phyloP scores from a whole-genome alignment of 164 flowering plant genomes.

The Kalanchoe fedtschenkoi region DNA sequence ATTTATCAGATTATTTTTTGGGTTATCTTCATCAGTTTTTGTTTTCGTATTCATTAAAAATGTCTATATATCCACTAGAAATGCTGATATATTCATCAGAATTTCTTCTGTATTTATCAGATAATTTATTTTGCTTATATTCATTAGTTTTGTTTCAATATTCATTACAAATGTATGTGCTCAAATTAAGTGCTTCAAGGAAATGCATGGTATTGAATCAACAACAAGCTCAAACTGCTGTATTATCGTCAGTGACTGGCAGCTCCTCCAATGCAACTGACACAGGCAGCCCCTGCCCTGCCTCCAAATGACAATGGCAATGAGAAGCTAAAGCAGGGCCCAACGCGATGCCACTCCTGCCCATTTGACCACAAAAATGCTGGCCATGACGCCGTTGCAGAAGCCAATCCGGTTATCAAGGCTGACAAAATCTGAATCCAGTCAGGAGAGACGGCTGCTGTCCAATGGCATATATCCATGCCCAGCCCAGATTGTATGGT shows the following conservation, averaged over 20 bases:
- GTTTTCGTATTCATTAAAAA: no score
- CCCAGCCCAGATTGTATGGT: no score
- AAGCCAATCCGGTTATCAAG: constrained; percentile 23
- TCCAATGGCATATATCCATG: no score
- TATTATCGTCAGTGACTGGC: constrained; percentile 17
- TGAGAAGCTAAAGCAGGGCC: constrained; percentile 15
- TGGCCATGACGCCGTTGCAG: constrained; percentile 19
- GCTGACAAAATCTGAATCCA: constrained; percentile 22
- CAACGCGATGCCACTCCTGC: constrained; percentile 23
- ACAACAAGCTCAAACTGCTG: constrained; percentile 27
- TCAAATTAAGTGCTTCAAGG: constrained; percentile 40
- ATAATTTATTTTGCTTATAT: no score
- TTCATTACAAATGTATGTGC: no score
- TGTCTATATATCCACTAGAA: no score
- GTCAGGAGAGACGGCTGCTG: no score
- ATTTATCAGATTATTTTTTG: no score
- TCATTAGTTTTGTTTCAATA: no score
- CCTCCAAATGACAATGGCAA: constrained; percentile 7
- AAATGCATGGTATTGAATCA: constrained; percentile 21
- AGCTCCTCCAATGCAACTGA: constrained; percentile 1
- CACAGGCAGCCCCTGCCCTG: constrained; percentile 6
- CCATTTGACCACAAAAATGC: constrained; percentile 19
- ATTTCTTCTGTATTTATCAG: no score
- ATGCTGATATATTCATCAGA: no score
- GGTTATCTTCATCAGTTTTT: no score